Evolutionary conservation across 305 asterid species (phyloP).

Genomic region (Stenogyne calaminthoides): DNA sequence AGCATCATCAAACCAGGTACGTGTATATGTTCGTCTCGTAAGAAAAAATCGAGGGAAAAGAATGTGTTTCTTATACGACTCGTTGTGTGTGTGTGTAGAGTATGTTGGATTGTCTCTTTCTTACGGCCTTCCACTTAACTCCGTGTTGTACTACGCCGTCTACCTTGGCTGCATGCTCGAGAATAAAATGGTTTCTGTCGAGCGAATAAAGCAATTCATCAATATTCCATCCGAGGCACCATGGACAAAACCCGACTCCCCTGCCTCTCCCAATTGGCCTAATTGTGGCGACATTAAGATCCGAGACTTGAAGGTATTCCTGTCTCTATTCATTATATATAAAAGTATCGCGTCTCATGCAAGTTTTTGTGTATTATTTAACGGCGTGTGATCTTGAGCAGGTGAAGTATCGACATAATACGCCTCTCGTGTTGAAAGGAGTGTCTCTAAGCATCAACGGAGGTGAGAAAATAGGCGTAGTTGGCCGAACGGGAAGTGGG

Average conservation of each 20-base stretch:
- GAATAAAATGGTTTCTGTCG: slow-evolving; percentile 76
- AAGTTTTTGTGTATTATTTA: neutral
- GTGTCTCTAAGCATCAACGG: slow-evolving; percentile 55
- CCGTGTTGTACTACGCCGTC: slow-evolving; percentile 47
- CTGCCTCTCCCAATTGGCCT: slow-evolving; percentile 63
- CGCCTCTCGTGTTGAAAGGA: slow-evolving; percentile 73
- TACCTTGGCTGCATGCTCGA: slow-evolving; percentile 52
- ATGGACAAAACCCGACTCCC: slow-evolving; percentile 43
- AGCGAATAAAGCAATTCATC: slow-evolving; percentile 69
- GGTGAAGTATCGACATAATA: slow-evolving; percentile 68
- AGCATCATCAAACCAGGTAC: slow-evolving; percentile 65
- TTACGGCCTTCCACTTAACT: slow-evolving; percentile 64
- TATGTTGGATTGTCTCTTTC: slow-evolving; percentile 75
- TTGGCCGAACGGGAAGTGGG: slow-evolving; percentile 83
- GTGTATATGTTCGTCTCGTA: neutral
- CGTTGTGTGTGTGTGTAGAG: slow-evolving; percentile 30
- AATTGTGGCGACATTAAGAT: slow-evolving; percentile 49
- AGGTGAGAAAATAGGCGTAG: slow-evolving; percentile 68
- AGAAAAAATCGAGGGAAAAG: neutral
- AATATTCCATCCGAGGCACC: slow-evolving; percentile 69
- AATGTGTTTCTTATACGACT: neutral
- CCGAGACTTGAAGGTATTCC: slow-evolving; percentile 58
- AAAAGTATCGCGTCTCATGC: no score
- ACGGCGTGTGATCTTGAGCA: slow-evolving; percentile 30
- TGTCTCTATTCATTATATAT: neutral